phyloP scores from a whole-genome alignment of 768 basidiomycete genomes.

The Lactarius vividus region DNA sequence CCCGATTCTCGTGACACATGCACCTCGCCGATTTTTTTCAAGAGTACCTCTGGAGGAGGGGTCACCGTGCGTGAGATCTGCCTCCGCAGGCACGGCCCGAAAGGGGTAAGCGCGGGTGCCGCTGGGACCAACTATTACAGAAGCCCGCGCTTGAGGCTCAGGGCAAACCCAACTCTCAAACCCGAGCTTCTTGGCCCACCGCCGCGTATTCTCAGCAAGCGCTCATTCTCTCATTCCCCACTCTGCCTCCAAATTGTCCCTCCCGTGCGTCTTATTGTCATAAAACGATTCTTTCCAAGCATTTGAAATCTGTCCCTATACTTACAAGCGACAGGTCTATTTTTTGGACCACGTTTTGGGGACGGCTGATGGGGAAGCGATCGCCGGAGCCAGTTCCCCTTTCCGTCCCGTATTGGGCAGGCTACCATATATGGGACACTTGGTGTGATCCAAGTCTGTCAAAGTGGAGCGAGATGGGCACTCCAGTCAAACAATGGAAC shows the following conservation, averaged over 20 bases:
- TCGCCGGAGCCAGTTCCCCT: conserved; percentile 18
- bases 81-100: conserved; percentile 25
- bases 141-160: conserved; percentile 27
- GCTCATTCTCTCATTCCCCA: conserved; percentile 11
- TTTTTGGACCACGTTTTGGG: conserved; percentile 2
- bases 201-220: conserved; percentile 12
- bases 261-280: conserved; percentile 1
- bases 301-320: neutral
- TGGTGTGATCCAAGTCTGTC: conserved; percentile 3
- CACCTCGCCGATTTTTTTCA: conserved; percentile 25
- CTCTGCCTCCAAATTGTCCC: conserved; percentile 8
- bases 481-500: neutral
- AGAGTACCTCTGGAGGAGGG: neutral
- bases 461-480: neutral
- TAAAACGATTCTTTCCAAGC: neutral
- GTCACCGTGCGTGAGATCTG: conserved; percentile 14
- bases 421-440: conserved; percentile 13
- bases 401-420: conserved; percentile 13
- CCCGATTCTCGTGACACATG: neutral
- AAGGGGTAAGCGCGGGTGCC: conserved; percentile 27
- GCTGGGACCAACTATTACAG: conserved; percentile 27
- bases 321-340: neutral
- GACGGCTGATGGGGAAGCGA: conserved; percentile 15
- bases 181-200: conserved; percentile 16
- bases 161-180: conserved; percentile 19